Percentiles rank a stretch among this genome's conserved stretches.
Conservation (phyloP, 768 basidiomycete genomes). For the Tulasnella sp. region DNA sequence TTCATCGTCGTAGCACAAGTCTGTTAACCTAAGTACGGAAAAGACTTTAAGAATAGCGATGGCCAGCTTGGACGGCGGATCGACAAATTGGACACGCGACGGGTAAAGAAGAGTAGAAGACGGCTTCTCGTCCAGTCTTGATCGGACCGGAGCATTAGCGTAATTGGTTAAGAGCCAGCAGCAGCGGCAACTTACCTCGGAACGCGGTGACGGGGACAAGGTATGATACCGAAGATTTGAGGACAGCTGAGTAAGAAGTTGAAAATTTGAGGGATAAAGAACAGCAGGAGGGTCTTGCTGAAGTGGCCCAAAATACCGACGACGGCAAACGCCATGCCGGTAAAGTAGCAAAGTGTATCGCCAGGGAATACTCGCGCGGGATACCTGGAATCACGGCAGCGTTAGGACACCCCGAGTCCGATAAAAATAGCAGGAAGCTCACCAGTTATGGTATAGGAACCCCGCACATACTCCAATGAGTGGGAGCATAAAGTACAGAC, state of each 20-base stretch:
- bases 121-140: slow-evolving; percentile 75
- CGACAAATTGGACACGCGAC: slow-evolving; percentile 65
- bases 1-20: slow-evolving; percentile 59
- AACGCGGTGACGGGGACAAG: slow-evolving; percentile 91
- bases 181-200: slow-evolving; percentile 63
- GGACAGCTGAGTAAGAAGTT: slow-evolving; percentile 95
- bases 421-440: slow-evolving; percentile 39
- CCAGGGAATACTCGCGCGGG: slow-evolving; percentile 94
- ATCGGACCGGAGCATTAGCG: neutral
- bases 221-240: slow-evolving; percentile 90
- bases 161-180: neutral
- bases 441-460: slow-evolving; percentile 97
- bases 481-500: slow-evolving; percentile 96
- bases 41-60: slow-evolving; percentile 61
- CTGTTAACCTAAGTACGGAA: slow-evolving; percentile 65
- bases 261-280: slow-evolving; percentile 98
- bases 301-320: slow-evolving; percentile 98
- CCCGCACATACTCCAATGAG: slow-evolving; percentile 87
- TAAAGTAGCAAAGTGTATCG: slow-evolving; percentile 96
- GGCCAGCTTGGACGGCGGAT: slow-evolving; percentile 60
- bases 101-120: slow-evolving; percentile 58
- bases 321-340: slow-evolving; percentile 98
- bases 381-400: slow-evolving; percentile 64
- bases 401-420: neutral
- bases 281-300: slow-evolving; percentile 92